A percentile compares a stretch with the other conserved stretches of the same genome.
These are phyloP conservation scores for Aspergillus fumigatiaffinis DNA, from an alignment of 2,329 filamentous ascomycete genomes.

Conservation along the genomic window DNA sequence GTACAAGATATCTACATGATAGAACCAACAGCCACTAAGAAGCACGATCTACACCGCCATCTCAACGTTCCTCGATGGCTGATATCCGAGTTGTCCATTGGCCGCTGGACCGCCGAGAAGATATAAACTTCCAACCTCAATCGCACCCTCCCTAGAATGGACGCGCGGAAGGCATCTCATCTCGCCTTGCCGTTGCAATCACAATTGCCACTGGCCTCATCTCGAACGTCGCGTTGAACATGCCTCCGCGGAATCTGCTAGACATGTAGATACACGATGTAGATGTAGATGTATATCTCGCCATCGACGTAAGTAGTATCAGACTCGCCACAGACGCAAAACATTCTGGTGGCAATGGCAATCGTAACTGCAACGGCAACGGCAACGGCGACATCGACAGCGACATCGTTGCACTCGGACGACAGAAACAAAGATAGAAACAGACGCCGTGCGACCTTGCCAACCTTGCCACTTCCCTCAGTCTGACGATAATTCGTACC, in stretches of 20 bases:
- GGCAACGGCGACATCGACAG: not conserved
- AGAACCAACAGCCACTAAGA: not conserved
- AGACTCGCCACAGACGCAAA: not conserved
- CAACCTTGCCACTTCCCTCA: not conserved
- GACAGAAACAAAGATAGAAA: not conserved
- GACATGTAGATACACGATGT: not conserved
- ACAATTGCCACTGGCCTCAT: too few species aligned
- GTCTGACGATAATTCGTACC: not conserved
- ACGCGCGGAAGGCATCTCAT: not conserved
- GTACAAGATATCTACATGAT: not conserved
- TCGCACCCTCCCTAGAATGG: not conserved
- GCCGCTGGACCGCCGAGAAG: not conserved
- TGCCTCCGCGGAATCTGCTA: not conserved
- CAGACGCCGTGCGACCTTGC: not conserved
- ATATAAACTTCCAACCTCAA: not conserved
- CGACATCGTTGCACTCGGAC: not conserved
- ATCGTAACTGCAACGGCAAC: too few species aligned
- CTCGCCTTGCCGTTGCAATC: not conserved
- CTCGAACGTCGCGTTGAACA: not conserved
- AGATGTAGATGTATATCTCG: not conserved
- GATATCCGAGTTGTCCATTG: not conserved
- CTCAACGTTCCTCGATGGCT: not conserved
- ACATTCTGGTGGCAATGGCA: not conserved
- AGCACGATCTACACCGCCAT: not conserved
- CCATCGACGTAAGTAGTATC: too few species aligned